Base-by-base conservation (phyloP, 768 basidiomycete species). In the Tricholoma terreum region DNA sequence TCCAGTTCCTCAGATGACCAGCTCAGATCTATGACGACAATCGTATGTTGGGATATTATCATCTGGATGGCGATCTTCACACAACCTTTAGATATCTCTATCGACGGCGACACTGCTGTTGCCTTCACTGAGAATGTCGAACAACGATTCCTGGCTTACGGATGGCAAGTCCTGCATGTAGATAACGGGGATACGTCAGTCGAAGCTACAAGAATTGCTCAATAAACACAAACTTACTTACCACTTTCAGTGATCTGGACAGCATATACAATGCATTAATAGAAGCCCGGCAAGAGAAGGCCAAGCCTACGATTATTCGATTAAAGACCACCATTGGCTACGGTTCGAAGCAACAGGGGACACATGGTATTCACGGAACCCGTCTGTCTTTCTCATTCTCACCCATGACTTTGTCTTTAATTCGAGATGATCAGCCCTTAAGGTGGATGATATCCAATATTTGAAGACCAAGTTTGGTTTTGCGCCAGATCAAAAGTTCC, bases 61-160 rank as follows among this genome's bases (percentile, higher is more conserved):
- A 34, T n/a, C 11, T 36, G 54, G 54, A 36, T 46, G 54, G n/a
- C 33, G 15, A 54, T 57, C 48, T 6, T 56, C 10, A 61, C 57
- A 63, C 34, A 50, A 50, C 30, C 46, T 38, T 48, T 61, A 94
- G 91, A 94, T 72, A 98, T 98, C 72, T 92, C 95, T 61, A 97
- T 98, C 65, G 95, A 98, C 69, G 95, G 95, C 61, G 85, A 93
- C 74, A 98, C 94, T 61, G 84, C 84, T 56, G 81, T 87, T 56
- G 90, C 95, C 15, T 98, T 98, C 81, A 98, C 95, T 42, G 95
- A 98, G 74, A 85, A 97, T 65, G 93, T 96, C 55, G 84, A 83
- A 64, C 85, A 87, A 69, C 86, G 95, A 55, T 97, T 94, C 81
- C 75, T 86, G 69, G 71, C 95, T 2, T 97, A 97, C 73, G 93